Evolutionary conservation across 192 early-diverging fungal species (phyloP).

Genomic region (Rhizoclosmatium sp.): DNA sequence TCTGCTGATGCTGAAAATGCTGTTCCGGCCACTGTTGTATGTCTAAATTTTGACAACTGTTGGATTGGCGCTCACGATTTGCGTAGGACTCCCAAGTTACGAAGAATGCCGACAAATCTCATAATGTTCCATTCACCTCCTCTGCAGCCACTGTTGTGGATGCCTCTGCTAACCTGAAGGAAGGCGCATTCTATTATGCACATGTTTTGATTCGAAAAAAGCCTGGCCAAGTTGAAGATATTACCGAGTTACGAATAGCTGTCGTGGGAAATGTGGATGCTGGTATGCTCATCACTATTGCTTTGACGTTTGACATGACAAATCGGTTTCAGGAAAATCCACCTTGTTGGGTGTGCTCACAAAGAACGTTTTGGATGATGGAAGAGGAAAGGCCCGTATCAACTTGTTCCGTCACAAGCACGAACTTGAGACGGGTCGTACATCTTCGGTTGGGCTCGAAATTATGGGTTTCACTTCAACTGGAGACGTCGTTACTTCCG

Average conservation of each 20-base stretch:
- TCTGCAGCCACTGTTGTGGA: neutral
- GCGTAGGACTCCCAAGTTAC: conserved; percentile 4
- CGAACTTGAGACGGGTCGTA: conserved; percentile 90
- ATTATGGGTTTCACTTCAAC: conserved; percentile 83
- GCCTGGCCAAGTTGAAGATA: conserved; percentile 78
- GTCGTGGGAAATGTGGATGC: conserved; percentile 92
- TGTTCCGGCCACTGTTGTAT: neutral
- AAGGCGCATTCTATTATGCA: conserved; percentile 24
- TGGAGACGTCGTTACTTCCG: conserved; percentile 72
- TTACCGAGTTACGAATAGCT: conserved; percentile 86
- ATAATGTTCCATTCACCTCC: neutral
- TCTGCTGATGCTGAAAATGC: conserved; percentile 5
- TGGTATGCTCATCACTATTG: conserved; percentile 3
- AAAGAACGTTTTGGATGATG: conserved; percentile 90
- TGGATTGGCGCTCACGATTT: neutral
- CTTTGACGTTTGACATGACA: neutral
- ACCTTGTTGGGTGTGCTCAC: conserved; percentile 92
- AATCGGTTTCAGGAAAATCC: conserved; percentile 62
- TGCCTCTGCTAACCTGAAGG: conserved; percentile 12
- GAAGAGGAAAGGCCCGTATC: conserved; percentile 87
- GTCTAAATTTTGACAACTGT: neutral
- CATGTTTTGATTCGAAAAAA: conserved; percentile 76
- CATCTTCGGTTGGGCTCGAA: conserved; percentile 88
- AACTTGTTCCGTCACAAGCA: conserved; percentile 92
- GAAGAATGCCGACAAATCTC: neutral